Percentiles rank a stretch among this genome's conserved stretches.
phyloP scores from a whole-genome alignment of 331 rosid species.

The Quercus tomentella region DNA sequence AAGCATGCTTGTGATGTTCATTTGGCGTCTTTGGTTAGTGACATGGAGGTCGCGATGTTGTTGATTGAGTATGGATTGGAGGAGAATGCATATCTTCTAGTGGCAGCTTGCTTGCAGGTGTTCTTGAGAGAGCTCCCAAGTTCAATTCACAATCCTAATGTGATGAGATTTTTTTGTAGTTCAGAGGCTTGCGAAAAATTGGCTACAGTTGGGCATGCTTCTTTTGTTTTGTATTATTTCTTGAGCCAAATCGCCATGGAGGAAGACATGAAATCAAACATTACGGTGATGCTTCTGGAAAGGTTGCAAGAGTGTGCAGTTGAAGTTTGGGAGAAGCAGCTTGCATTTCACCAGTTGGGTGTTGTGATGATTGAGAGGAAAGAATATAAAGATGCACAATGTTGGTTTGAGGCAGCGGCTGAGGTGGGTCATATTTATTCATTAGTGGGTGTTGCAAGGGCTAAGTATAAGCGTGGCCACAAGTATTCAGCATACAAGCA shows the following conservation, averaged over 20 bases:
- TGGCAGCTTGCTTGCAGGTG: constrained; percentile 88
- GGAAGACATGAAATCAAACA: constrained; percentile 77
- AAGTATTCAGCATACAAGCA: constrained; percentile 68
- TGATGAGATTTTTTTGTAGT: constrained; percentile 58
- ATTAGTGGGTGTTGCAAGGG: constrained; percentile 70
- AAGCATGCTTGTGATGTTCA: constrained; percentile 65
- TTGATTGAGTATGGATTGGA: constrained; percentile 77
- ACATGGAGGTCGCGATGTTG: constrained; percentile 54
- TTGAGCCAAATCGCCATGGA: constrained; percentile 81
- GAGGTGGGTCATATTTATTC: constrained; percentile 83
- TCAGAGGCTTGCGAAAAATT: constrained; percentile 67
- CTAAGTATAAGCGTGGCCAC: constrained; percentile 78
- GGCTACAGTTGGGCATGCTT: constrained; percentile 53
- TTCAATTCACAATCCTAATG: constrained; percentile 39
- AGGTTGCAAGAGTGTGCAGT: constrained; percentile 69
- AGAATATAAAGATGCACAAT: constrained; percentile 77
- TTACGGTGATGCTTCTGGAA: constrained; percentile 81
- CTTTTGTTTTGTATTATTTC: constrained; percentile 68
- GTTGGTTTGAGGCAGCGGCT: constrained; percentile 64
- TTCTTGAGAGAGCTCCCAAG: constrained; percentile 73
- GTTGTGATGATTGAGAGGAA: constrained; percentile 83
- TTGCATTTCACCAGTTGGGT: constrained; percentile 74
- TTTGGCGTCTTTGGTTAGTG: constrained; percentile 64
- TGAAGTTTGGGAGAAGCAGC: constrained; percentile 76
- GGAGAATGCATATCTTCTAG: constrained; percentile 67